Percentiles rank a stretch among this genome's conserved stretches.
These are phyloP conservation scores for Geotrichum carabidarum DNA, from an alignment of 1,139 yeast genomes.

Conservation along the genomic window DNA sequence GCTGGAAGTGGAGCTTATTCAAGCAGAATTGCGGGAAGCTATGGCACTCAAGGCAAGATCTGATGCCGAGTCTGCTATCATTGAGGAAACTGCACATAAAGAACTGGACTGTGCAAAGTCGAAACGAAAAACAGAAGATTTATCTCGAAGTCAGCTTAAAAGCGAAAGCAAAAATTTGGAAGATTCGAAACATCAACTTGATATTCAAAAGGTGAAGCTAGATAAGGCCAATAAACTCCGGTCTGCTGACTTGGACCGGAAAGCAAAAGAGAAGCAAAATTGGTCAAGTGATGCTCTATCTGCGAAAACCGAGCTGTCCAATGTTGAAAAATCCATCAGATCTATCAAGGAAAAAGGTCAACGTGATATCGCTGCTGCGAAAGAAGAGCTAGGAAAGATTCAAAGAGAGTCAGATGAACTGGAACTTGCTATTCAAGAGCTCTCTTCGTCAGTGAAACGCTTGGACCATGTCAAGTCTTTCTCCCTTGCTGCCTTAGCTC, in stretches of 20 bases:
- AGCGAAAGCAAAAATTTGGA: slow-evolving; percentile 49
- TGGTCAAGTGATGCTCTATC: slow-evolving; percentile 23
- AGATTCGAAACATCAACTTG: slow-evolving; percentile 38
- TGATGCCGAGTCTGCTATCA: slow-evolving; percentile 35
- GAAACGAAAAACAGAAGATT: slow-evolving; percentile 47
- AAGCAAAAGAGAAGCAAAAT: slow-evolving; percentile 20
- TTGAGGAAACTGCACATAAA: slow-evolving; percentile 36
- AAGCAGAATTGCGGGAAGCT: slow-evolving; percentile 46
- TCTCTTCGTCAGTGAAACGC: slow-evolving; percentile 21
- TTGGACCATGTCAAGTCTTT: slow-evolving; percentile 23
- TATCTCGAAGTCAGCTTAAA: slow-evolving; percentile 43
- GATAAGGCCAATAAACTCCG: slow-evolving; percentile 28
- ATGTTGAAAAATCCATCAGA: neutral
- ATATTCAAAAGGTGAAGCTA: slow-evolving; percentile 34
- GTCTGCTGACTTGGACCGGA: slow-evolving; percentile 26
- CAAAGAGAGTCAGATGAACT: slow-evolving; percentile 18
- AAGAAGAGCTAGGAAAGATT: neutral
- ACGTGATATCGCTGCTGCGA: neutral
- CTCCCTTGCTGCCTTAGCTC: slow-evolving; percentile 22
- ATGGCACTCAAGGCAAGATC: slow-evolving; percentile 44
- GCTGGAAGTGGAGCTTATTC: slow-evolving; percentile 45
- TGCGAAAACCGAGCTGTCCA: slow-evolving; percentile 18
- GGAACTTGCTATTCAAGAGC: slow-evolving; percentile 41
- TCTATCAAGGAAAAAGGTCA: neutral
- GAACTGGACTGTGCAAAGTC: slow-evolving; percentile 44